Percentiles rank a stretch among this genome's conserved stretches.
Conservation (phyloP, 1,284 basidiomycete genomes). For the Ganoderma lucidum region DNA sequence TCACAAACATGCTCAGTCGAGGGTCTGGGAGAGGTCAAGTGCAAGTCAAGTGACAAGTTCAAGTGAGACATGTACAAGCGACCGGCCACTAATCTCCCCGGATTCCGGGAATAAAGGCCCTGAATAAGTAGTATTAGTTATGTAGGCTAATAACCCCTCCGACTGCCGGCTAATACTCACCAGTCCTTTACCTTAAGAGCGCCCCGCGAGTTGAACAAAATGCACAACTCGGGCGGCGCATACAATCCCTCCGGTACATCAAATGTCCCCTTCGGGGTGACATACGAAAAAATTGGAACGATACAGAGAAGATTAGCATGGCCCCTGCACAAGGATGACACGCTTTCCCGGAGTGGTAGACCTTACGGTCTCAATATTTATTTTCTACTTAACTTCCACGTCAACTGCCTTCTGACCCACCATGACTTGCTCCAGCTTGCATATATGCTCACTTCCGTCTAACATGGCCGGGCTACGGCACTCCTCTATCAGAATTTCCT, state of each 20-base stretch:
- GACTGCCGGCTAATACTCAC: neutral
- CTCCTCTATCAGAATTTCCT: too few relatives aligned
- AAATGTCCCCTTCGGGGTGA: slow-evolving; percentile 3
- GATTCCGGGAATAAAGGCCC: neutral
- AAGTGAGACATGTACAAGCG: neutral
- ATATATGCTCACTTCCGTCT: too few relatives aligned
- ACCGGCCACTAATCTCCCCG: neutral
- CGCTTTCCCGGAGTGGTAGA: slow-evolving; percentile 9
- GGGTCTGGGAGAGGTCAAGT: neutral
- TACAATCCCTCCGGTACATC: too few relatives aligned
- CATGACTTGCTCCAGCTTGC: too few relatives aligned
- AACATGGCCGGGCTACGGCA: too few relatives aligned
- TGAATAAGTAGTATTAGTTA: neutral
- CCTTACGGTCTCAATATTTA: slow-evolving; percentile 7
- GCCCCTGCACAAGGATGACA: slow-evolving; percentile 9
- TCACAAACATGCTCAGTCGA: neutral
- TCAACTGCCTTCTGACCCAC: neutral
- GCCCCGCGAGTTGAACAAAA: slow-evolving; percentile 1
- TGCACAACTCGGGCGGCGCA: neutral
- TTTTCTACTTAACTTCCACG: neutral
- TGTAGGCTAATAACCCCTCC: neutral
- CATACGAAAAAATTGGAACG: slow-evolving; percentile 6
- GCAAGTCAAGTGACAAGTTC: neutral
- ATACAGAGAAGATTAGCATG: slow-evolving; percentile 10
- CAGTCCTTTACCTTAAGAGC: neutral